Conservation (phyloP, 208 protist genomes). For the Naegleria lovaniensis region DNA sequence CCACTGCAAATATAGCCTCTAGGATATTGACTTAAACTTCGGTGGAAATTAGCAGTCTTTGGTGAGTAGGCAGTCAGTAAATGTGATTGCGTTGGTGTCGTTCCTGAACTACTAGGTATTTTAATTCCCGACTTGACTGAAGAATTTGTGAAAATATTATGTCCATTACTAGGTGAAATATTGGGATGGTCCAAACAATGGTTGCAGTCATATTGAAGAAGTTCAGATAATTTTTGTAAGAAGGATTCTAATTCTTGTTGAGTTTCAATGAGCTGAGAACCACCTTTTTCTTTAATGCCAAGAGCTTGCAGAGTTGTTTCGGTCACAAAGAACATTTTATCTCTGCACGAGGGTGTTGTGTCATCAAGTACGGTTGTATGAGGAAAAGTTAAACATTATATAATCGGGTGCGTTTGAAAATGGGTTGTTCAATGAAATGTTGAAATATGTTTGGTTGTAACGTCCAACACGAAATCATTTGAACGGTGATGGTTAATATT, state of each 20-base stretch:
- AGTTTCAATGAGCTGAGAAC: not conserved
- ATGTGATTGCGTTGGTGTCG: no score
- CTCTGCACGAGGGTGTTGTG: not conserved
- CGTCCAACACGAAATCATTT: not conserved
- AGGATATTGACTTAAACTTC: not conserved
- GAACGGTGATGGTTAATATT: no score
- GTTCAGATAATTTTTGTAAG: not conserved
- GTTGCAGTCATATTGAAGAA: not conserved
- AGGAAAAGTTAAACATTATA: no score
- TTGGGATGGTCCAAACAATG: not conserved
- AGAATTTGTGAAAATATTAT: not conserved
- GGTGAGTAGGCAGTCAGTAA: no score
- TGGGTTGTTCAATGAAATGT: no score
- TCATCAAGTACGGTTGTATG: no score
- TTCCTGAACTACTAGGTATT: no score
- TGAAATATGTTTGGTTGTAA: not conserved
- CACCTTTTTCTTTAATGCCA: slow-evolving; percentile 4
- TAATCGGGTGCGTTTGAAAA: no score
- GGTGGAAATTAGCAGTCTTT: not conserved
- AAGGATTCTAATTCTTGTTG: not conserved
- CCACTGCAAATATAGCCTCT: not conserved
- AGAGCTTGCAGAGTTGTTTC: not conserved
- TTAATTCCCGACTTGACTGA: no score
- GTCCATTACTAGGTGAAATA: not conserved
- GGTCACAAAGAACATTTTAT: not conserved